Evolutionary conservation across 108 stramenopile genomes (phyloP).

Genomic region (Heterococcus sp.): DNA sequence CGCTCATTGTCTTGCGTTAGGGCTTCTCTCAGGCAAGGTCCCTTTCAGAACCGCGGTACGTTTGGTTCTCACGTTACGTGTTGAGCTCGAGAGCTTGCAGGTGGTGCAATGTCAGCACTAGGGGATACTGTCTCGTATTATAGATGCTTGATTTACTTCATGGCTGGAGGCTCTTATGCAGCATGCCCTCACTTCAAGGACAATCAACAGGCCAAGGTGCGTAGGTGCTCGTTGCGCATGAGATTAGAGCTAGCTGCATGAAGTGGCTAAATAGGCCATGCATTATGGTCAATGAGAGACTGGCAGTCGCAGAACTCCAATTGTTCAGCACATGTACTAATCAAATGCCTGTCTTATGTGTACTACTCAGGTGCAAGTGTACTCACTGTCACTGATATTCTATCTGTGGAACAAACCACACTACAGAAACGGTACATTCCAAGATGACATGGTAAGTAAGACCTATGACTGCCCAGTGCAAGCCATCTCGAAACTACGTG

Average conservation of each 20-base stretch:
- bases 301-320: neutral
- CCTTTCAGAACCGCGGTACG: no score
- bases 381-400: constrained; percentile 76
- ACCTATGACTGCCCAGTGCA: constrained; percentile 44
- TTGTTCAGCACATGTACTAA: neutral
- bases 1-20: constrained; percentile 59
- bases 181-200: constrained; percentile 27
- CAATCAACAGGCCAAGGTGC: constrained; percentile 12
- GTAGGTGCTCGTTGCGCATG: neutral
- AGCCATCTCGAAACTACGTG: neutral
- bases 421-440: constrained; percentile 83
- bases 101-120: neutral
- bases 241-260: neutral
- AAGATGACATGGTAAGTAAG: constrained; percentile 76
- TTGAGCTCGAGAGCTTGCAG: no score
- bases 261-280: neutral
- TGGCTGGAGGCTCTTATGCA: constrained; percentile 18
- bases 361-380: constrained; percentile 70
- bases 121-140: constrained; percentile 26
- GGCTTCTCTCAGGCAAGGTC: no score
- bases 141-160: constrained; percentile 22
- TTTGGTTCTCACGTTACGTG: neutral
- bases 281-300: neutral
- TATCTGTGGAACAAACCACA: constrained; percentile 87
- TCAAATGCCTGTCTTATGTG: neutral